These are phyloP conservation scores for Rosa persica DNA, from an alignment of 306 rosid genomes.

Conservation along the genomic window DNA sequence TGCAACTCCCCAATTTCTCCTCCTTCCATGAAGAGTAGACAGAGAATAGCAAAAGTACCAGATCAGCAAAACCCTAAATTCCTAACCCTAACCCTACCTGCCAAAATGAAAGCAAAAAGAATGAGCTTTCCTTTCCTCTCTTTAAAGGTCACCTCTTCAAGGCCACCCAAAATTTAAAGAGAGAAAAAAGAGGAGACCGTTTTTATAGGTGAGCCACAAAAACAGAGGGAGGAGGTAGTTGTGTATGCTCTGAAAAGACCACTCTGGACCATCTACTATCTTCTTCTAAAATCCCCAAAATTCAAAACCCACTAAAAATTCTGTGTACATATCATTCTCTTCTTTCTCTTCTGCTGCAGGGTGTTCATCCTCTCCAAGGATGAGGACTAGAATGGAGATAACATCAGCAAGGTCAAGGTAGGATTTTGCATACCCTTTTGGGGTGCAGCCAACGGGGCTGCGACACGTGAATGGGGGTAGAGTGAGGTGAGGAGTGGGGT, in stretches of 20 bases:
- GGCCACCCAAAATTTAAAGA: background rate
- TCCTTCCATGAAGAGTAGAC: constrained; percentile 25
- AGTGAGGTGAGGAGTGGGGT: background rate
- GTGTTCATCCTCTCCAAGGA: background rate
- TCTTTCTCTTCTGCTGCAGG: background rate
- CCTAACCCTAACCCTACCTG: background rate
- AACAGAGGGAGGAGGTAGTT: background rate
- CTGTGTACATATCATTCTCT: background rate
- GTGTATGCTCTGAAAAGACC: background rate
- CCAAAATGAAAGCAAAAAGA: background rate
- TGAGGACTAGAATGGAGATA: constrained; percentile 8
- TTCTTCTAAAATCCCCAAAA: background rate
- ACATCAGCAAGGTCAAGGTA: background rate
- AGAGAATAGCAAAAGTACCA: background rate
- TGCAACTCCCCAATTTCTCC: constrained; percentile 44
- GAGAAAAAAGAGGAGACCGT: background rate
- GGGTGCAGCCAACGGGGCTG: background rate
- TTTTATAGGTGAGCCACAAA: constrained; percentile 18
- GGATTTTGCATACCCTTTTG: background rate
- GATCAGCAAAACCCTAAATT: background rate
- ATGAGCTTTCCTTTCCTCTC: background rate
- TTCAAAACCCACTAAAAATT: background rate
- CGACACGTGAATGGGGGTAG: background rate
- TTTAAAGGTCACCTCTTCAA: no score
- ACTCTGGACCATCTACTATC: background rate